Conservation (phyloP, 345 rosid species). For the Eucalyptus cloeziana region DNA sequence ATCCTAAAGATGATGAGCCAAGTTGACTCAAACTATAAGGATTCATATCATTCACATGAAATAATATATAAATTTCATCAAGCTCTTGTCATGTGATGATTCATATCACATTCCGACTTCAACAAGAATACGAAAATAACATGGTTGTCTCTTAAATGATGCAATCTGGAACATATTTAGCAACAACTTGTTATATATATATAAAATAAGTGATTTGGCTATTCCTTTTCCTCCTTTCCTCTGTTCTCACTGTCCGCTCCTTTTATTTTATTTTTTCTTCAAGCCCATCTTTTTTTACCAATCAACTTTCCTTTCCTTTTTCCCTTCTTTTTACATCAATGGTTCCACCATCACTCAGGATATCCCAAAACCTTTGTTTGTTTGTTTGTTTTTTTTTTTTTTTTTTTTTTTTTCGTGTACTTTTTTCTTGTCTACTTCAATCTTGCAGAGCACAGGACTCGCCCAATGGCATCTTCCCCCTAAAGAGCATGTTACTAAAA, state of each 20-base stretch:
- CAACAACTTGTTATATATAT: neutral
- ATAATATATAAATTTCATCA: neutral
- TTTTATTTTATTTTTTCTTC: neutral
- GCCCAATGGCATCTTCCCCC: no score
- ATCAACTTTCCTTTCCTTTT: neutral
- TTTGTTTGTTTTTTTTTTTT: no score
- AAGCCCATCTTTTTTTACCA: neutral
- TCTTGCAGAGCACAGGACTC: neutral
- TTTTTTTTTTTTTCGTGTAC: neutral
- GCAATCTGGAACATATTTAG: neutral
- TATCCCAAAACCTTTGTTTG: neutral
- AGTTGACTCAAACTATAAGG: neutral
- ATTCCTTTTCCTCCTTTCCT: no score
- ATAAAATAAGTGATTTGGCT: neutral
- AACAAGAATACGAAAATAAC: neutral
- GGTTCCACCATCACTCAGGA: neutral
- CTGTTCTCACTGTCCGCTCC: no score
- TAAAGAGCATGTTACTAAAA: no score
- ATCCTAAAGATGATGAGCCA: neutral
- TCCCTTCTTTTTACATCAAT: neutral
- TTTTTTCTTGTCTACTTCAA: neutral
- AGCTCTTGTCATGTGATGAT: neutral
- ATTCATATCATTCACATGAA: neutral
- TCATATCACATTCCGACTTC: neutral
- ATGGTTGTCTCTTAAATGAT: neutral